Conservation (phyloP, 1,284 basidiomycete species). For the Calocybe gambosa region DNA sequence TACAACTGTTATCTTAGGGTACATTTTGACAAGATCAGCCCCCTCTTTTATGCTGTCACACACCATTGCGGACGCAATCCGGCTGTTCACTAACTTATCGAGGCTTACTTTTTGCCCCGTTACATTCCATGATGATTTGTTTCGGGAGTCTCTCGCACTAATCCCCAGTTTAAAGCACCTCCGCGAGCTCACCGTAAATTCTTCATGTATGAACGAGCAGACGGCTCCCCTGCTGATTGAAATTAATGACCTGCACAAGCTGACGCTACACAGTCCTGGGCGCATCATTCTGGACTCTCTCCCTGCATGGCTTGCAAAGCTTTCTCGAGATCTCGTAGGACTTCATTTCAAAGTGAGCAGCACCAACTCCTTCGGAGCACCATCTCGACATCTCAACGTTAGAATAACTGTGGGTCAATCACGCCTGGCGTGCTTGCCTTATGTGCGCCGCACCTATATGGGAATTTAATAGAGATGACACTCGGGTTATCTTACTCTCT, state of each 20-base stretch:
- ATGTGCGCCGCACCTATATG: conserved; percentile 30
- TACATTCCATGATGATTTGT: conserved; percentile 31
- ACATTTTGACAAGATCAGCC: conserved; percentile 29
- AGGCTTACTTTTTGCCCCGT: conserved; percentile 33
- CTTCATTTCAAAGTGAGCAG: conserved; percentile 36
- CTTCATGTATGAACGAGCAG: conserved; percentile 31
- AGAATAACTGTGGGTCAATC: conserved; percentile 54
- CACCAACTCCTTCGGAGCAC: not conserved
- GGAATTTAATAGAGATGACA: conserved; percentile 29
- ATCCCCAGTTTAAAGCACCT: conserved; percentile 24
- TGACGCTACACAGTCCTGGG: conserved; percentile 37
- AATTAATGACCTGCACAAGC: conserved; percentile 27
- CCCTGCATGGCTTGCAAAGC: conserved; percentile 36
- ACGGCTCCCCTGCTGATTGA: conserved; percentile 27
- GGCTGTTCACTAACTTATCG: conserved; percentile 32
- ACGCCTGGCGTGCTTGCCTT: conserved; percentile 47
- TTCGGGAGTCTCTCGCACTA: conserved; percentile 26
- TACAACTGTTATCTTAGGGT: conserved; percentile 27
- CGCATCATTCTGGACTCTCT: conserved; percentile 38
- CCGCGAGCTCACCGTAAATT: conserved; percentile 32
- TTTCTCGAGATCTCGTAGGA: conserved; percentile 28
- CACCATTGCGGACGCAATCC: conserved; percentile 28
- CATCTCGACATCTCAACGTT: not conserved
- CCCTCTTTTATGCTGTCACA: conserved; percentile 28
- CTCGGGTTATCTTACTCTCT: conserved; percentile 52